Base-by-base conservation (phyloP, 768 basidiomycete species). In the Chalciporus piperatus region DNA sequence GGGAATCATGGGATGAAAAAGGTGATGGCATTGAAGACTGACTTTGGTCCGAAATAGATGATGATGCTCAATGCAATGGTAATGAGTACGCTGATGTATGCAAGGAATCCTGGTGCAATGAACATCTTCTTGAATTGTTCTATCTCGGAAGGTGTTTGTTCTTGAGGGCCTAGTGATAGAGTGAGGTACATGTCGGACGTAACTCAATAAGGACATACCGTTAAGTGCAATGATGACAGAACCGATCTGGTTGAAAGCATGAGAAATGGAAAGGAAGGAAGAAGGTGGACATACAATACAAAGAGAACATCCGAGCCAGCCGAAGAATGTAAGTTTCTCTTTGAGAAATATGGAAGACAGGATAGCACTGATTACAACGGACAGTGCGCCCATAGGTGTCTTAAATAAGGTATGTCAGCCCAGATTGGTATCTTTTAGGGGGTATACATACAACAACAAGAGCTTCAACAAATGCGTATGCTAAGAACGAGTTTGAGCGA, bases 361-460 rank as follows among this genome's bases (percentile, higher is more conserved):
- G 30, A 96, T 88, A 45, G 95, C 94, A 68, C 87, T 96, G 57
- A 98, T 78, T 58, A 99, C 97, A 59, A 99, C 97, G 17, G 93
- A 94, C 48, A 99, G 81, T 8, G 96, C 94, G 38, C 96, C 96
- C 60, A 99, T 81, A 3, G 96, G 97, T 35, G 96, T 98, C 85
- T 89, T 50, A 41, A 9, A 27, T 27, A 27, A 39, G 16, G 39
- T 10, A 14, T 7, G 48, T 62, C 28, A 55, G 53, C 19, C 37
- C 22, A 23, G 42, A 32, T 46, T 51, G 20, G 32, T 42, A 47
- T 39, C 35, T 7, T n/a, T 16, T 7, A 12, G 7, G 47, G n/a
- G 2, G 28, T 33, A 41, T 41, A 77, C 84, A 56, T 67, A 91
- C 88, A 54, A 98, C 97, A 53, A 98, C 83, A 60, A 98, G 87